These are phyloP conservation scores for Didymella pomorum DNA, from an alignment of 2,329 filamentous ascomycete genomes.

Conservation along the genomic window DNA sequence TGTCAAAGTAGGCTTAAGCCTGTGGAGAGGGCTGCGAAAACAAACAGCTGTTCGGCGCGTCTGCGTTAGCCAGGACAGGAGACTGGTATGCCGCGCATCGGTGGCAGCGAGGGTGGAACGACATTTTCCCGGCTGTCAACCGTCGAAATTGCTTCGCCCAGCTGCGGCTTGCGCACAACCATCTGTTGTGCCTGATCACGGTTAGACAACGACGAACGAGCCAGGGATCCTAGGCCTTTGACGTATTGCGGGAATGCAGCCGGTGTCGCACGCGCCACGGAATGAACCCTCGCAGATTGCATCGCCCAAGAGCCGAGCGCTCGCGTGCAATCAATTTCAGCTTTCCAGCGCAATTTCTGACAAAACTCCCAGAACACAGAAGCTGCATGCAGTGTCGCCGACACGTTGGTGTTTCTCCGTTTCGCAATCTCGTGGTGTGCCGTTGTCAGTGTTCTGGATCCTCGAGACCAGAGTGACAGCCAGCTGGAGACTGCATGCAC, in stretches of 20 bases:
- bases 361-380: slow-evolving; percentile 4
- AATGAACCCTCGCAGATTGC: slow-evolving; percentile 14
- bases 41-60: slow-evolving; percentile 22
- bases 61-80: slow-evolving; percentile 16
- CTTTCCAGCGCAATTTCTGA: slow-evolving; percentile 9
- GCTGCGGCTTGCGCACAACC: slow-evolving; percentile 22
- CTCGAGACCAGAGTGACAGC: background rate
- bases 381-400: slow-evolving; percentile 3
- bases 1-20: slow-evolving; percentile 21
- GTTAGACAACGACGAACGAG: slow-evolving; percentile 21
- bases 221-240: slow-evolving; percentile 16
- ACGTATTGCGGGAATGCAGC: slow-evolving; percentile 7
- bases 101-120: slow-evolving; percentile 20
- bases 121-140: slow-evolving; percentile 14
- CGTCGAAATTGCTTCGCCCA: slow-evolving; percentile 20
- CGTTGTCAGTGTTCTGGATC: slow-evolving; percentile 6
- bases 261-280: slow-evolving; percentile 16
- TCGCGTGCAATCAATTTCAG: slow-evolving; percentile 19
- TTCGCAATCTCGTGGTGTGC: background rate
- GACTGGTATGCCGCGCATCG: slow-evolving; percentile 16
- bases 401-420: slow-evolving; percentile 6
- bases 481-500: slow-evolving; percentile 5
- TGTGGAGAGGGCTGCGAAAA: slow-evolving; percentile 20
- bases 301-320: slow-evolving; percentile 6
- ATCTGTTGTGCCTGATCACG: slow-evolving; percentile 13